Evolutionary conservation across 2,329 filamentous ascomycete genomes (phyloP).

Genomic region (Colletotrichum gigasporum): DNA sequence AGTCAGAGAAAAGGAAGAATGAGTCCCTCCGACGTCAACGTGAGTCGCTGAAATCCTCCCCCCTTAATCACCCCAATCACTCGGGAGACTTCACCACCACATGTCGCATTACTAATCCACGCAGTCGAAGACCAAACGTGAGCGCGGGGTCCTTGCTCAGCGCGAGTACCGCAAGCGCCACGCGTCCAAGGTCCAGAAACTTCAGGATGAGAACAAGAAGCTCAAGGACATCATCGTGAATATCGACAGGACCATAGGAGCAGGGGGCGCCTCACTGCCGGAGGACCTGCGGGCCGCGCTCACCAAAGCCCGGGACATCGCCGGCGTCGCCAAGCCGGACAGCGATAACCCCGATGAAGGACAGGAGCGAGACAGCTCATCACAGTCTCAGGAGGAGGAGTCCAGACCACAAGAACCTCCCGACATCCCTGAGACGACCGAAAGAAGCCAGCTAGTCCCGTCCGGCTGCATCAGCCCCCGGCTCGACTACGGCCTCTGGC

Average conservation of each 20-base stretch:
- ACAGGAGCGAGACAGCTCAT: not conserved
- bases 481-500: constrained; percentile 30
- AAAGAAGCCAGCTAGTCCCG: not conserved
- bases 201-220: constrained; percentile 33
- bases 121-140: constrained; percentile 24
- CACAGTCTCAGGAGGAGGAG: not conserved
- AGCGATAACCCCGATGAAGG: not conserved
- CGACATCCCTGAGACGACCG: no score
- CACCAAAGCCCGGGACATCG: not conserved
- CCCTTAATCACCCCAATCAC: not conserved
- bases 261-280: accelerated
- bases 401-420: not conserved
- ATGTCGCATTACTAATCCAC: not conserved
- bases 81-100: no score
- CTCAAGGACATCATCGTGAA: constrained; percentile 24
- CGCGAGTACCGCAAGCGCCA: constrained; percentile 36
- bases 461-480: constrained; percentile 14
- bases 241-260: constrained; percentile 1
- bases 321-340: not conserved
- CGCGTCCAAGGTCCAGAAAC: constrained; percentile 32
- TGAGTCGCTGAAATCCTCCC: not conserved
- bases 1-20: no score
- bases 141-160: constrained; percentile 35
- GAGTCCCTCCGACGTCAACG: not conserved
- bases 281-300: not conserved